phyloP scores from a whole-genome alignment of 2,329 filamentous ascomycete species.

The Trichoderma gracile region DNA sequence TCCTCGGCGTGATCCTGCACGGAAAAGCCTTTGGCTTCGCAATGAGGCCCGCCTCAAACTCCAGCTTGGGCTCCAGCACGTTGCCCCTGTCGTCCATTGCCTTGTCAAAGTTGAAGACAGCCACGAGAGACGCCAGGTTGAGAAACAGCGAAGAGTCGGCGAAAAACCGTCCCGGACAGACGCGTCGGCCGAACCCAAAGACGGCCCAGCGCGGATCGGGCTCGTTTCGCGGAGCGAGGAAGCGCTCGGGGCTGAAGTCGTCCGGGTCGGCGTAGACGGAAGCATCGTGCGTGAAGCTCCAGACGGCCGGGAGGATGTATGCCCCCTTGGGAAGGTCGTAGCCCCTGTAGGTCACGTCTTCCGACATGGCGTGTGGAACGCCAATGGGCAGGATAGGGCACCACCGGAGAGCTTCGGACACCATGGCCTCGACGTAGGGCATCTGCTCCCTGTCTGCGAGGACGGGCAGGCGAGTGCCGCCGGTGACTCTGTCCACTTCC shows the following conservation, averaged over 20 bases:
- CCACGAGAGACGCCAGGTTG: neutral
- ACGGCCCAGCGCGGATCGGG: neutral
- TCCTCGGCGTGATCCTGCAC: slow-evolving; percentile 18
- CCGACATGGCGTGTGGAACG: neutral
- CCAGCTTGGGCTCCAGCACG: slow-evolving; percentile 34
- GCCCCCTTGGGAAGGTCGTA: slow-evolving; percentile 15
- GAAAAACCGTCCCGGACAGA: slow-evolving; percentile 16
- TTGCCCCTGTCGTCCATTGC: slow-evolving; percentile 38
- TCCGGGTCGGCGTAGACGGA: neutral
- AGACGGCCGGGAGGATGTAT: neutral
- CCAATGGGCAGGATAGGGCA: neutral
- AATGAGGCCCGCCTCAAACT: slow-evolving; percentile 11
- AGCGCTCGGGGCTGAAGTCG: slow-evolving; percentile 14
- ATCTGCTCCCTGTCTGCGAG: slow-evolving; percentile 29
- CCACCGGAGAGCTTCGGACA: slow-evolving; percentile 33
- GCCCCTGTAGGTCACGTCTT: slow-evolving; percentile 14
- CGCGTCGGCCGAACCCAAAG: slow-evolving; percentile 19
- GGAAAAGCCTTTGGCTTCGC: slow-evolving; percentile 7
- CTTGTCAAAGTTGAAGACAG: slow-evolving; percentile 15
- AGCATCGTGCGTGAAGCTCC: neutral
- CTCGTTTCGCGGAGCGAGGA: slow-evolving; percentile 22
- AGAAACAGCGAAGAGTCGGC: slow-evolving; percentile 5
- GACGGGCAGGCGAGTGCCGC: slow-evolving; percentile 28
- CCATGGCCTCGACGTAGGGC: slow-evolving; percentile 32
- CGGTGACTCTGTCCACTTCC: slow-evolving; percentile 27